Conservation (phyloP, 345 rosid genomes). For the Syzygium aromaticum region DNA sequence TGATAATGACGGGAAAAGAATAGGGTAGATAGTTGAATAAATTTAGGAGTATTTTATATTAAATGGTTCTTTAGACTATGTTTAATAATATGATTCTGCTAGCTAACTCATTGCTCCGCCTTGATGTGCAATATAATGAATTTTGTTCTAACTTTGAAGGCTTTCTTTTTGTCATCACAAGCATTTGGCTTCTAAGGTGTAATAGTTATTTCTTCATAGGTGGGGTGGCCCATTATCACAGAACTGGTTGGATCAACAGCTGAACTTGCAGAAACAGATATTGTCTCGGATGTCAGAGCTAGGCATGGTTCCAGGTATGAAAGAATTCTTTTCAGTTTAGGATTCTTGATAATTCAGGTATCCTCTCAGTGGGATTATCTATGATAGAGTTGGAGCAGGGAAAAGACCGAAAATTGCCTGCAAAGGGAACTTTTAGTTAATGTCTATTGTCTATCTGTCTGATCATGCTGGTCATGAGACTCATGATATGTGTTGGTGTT, state of each 20-base stretch:
- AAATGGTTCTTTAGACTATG: not conserved
- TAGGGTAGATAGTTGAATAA: not conserved
- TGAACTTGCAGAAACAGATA: slow-evolving; percentile 72
- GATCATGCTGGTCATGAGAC: not conserved
- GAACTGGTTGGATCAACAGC: slow-evolving; percentile 80
- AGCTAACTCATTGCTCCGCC: not conserved
- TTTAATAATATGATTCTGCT: not conserved
- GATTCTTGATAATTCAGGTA: not conserved
- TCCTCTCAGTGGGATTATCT: not conserved
- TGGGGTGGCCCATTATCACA: slow-evolving; percentile 94
- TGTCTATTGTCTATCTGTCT: not conserved
- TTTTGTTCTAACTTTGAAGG: not conserved
- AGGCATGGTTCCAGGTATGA: slow-evolving; percentile 93
- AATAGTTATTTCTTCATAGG: slow-evolving; percentile 25
- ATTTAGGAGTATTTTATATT: not conserved
- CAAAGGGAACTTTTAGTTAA: not conserved
- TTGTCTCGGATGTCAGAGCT: slow-evolving; percentile 74
- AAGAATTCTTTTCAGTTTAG: not conserved
- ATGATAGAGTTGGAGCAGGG: not conserved
- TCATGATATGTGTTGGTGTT: slow-evolving; percentile 4
- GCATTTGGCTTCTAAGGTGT: not conserved
- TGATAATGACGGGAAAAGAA: not conserved
- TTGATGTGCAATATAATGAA: not conserved
- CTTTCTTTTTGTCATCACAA: not conserved
- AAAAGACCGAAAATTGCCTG: not conserved